Base-by-base conservation (phyloP, 306 rosid genomes). In the Senna siamea region DNA sequence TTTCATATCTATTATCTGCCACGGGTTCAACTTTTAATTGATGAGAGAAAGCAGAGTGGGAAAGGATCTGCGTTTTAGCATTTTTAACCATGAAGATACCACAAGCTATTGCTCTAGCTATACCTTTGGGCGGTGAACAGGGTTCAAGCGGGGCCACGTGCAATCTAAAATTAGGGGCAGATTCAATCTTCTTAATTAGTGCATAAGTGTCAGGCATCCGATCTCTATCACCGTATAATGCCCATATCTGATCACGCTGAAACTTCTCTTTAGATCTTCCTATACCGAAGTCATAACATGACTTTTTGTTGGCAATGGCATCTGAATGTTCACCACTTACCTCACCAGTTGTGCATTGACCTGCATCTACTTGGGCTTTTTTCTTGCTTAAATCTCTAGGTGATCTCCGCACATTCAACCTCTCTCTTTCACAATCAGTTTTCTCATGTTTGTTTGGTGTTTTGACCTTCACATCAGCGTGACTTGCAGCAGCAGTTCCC, bases 161-260 rank as follows among this genome's bases (percentile, higher is more conserved):
- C 82, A 83, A 56, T 57, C 37, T 81, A 51, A 90, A 83, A 12
- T 66, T 53, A 32, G 85, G 82, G 51, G 79, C 18, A 34, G 6
- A 47, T 59, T 72, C 87, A 64, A 88, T 74, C 78, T 63, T 85
- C 85, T 75, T 84, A 62, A 88, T 76, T 80, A 73, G 85, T 35
- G 67, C 90, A 51, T 82, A 91, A 48, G 77, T 56, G 40, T 13
- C 70, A 7, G 90, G 94, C 83, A 85, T 71, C 17, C 70, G 72
- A 79, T 73, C 83, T 68, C 22, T 56, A 14, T 72, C 89, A 74
- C 83, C 73, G 55, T 86, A 83, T 70, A 91, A 38, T 19, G 92
- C 94, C 90, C 97, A 87, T 71, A 91, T 84, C 85, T 88, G 96
- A 73, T 71, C 84, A 68, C 58, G 50, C 81, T 59, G 79, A 80